Evolutionary conservation across 306 rosid genomes (phyloP), one percentile per base, ranked within the genome.

Genomic region (Cucurbita moschata): DNA sequence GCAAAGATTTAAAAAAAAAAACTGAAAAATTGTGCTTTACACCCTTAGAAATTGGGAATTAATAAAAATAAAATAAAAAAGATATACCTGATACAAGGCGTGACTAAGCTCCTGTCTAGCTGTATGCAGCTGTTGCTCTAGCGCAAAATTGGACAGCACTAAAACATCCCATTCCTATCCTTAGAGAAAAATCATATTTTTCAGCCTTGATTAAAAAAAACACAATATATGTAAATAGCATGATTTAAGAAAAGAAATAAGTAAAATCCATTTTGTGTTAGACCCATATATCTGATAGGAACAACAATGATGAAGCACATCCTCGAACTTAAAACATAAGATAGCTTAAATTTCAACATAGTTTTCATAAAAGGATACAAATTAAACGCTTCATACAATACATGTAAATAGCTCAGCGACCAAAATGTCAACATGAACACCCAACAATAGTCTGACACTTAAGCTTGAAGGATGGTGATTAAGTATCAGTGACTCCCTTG

Each of bases 31-130:
- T 13, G 57, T 68, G 47, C 38, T 70, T 39, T 11, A n/a, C 47
- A 74, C 64, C 23, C 49, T 51, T 15, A 16, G 40, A 62, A 60
- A 43, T 35, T 56, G 19, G 40, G 53, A 68, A 40, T 37, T 35
- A 55, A 67, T 16, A 14, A 50, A 50, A 14, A 2, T 2, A 2
- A 18, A n/a, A 38, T 30, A 46, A 55, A 10, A 60, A 75, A 23
- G 53, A 44, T 74, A 75, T 83, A 90, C 98, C 96, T 92, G 98
- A 82, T 92, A 92, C 71, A 92, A 71, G 79, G 98, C 98, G 75
- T 92, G 98, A 83, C 98, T 92, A 30, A 92, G 83, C 83, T 92
- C 98, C 84, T 92, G 98, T 75, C 98, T 88, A 62, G 96, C 98
- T 44, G 96, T 88, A 79, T 90, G 98, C 63, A 92, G 83, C 73